These are phyloP conservation scores for Claviceps quebecensis DNA, from an alignment of 2,329 filamentous ascomycete genomes.

Conservation along the genomic window DNA sequence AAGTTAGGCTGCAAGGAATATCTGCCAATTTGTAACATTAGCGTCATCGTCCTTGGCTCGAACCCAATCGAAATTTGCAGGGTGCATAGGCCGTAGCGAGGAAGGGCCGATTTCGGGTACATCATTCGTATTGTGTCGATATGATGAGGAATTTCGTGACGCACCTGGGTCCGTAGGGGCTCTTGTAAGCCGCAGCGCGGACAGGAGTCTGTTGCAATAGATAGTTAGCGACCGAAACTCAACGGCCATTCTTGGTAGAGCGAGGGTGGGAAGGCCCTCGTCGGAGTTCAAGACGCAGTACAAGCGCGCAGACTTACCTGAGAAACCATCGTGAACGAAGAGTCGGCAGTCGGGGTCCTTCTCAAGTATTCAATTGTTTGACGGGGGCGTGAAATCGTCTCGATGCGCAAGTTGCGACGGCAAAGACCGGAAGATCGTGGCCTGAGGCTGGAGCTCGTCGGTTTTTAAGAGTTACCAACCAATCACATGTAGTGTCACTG, in stretches of 20 bases:
- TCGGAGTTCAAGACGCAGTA: not conserved
- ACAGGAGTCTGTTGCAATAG: constrained; percentile 27
- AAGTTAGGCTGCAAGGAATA: constrained; percentile 46
- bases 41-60: constrained; percentile 2
- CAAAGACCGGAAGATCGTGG: constrained; percentile 18
- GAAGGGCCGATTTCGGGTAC: not conserved
- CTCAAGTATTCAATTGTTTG: constrained; percentile 23
- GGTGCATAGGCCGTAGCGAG: not conserved
- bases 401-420: constrained; percentile 21
- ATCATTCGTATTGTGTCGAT: not conserved
- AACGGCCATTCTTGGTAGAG: not conserved
- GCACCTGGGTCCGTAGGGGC: constrained; percentile 54
- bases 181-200: constrained; percentile 40
- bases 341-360: constrained; percentile 15
- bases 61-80: not conserved
- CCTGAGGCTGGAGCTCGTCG: constrained; percentile 13
- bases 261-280: not conserved
- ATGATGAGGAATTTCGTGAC: constrained; percentile 7
- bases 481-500: constrained; percentile 6
- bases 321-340: constrained; percentile 25
- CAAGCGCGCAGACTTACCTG: constrained; percentile 18
- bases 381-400: constrained; percentile 7
- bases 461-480: constrained; percentile 2
- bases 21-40: constrained; percentile 26
- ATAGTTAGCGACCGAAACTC: constrained; percentile 17